phyloP scores from a whole-genome alignment of 805 yeast genomes.

The Spathaspora girioi region DNA sequence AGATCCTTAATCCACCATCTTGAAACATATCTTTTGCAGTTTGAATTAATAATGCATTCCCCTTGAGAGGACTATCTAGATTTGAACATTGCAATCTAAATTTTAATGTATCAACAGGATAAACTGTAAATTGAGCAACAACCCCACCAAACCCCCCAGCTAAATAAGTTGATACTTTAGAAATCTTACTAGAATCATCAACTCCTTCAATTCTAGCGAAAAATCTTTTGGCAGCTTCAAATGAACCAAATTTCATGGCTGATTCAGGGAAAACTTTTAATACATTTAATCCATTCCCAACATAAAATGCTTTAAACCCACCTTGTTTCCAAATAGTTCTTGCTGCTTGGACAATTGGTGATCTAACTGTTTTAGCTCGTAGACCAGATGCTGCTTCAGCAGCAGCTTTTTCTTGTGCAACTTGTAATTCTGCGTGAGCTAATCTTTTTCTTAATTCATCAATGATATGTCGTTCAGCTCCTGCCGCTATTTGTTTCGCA shows the following conservation, averaged over 20 bases:
- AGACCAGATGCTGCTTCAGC: constrained; percentile 26
- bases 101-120: constrained; percentile 93
- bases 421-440: constrained; percentile 18
- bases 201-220: constrained; percentile 76
- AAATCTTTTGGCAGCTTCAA: constrained; percentile 78
- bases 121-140: constrained; percentile 84
- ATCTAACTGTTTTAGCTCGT: constrained; percentile 46
- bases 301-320: constrained; percentile 83
- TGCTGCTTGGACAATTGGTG: constrained; percentile 80
- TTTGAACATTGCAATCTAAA: constrained; percentile 93
- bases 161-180: constrained; percentile 74
- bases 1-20: constrained; percentile 74
- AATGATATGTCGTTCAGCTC: constrained; percentile 30
- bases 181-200: constrained; percentile 62
- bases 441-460: constrained; percentile 31
- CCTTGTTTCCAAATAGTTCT: constrained; percentile 81
- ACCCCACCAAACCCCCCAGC: constrained; percentile 98
- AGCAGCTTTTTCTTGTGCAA: constrained; percentile 21
- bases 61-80: constrained; percentile 56
- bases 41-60: constrained; percentile 53
- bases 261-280: constrained; percentile 94
- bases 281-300: constrained; percentile 93
- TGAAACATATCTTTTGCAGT: constrained; percentile 76
- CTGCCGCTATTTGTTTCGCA: constrained; percentile 31
- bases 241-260: constrained; percentile 95